phyloP scores from a whole-genome alignment of 2,329 filamentous ascomycete genomes.

The Pestalotiopsis sp. region DNA sequence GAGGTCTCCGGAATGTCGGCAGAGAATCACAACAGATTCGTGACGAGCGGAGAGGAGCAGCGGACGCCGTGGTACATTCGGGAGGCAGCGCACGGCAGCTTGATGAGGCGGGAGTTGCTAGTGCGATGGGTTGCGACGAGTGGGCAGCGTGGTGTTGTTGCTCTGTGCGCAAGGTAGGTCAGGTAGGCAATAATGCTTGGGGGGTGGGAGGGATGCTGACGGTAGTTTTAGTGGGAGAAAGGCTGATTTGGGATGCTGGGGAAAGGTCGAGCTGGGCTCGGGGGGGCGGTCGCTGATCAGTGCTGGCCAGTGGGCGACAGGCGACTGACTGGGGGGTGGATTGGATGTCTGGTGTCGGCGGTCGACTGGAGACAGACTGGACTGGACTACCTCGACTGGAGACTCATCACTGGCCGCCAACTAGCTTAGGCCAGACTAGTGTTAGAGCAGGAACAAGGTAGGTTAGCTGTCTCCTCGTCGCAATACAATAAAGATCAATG shows the following conservation, averaged over 20 bases:
- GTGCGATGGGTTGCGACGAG: slow-evolving; percentile 6
- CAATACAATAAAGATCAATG: not conserved
- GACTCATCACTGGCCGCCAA: not conserved
- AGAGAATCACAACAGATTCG: not conserved
- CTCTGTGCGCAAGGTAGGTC: slow-evolving; percentile 2
- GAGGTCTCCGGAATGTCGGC: not conserved
- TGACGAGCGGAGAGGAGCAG: not conserved
- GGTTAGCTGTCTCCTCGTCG: not conserved
- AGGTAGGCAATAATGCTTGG: not conserved
- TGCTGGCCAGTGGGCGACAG: not conserved
- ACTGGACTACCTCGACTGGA: not conserved
- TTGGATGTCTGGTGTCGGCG: not conserved
- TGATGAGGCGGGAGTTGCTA: not conserved
- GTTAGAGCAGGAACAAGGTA: not conserved
- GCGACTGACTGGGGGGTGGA: not conserved
- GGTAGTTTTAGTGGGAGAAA: not conserved
- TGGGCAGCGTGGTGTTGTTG: slow-evolving; percentile 6
- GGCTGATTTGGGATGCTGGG: not conserved
- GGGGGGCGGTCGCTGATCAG: not conserved
- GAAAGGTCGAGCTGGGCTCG: not conserved
- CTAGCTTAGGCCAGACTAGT: not conserved
- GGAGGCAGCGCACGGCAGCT: not conserved
- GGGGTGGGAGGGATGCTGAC: not conserved
- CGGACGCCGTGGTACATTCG: not conserved
- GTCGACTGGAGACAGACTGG: not conserved